phyloP scores from a whole-genome alignment of 306 rosid species.

The Astragalus membranaceus region DNA sequence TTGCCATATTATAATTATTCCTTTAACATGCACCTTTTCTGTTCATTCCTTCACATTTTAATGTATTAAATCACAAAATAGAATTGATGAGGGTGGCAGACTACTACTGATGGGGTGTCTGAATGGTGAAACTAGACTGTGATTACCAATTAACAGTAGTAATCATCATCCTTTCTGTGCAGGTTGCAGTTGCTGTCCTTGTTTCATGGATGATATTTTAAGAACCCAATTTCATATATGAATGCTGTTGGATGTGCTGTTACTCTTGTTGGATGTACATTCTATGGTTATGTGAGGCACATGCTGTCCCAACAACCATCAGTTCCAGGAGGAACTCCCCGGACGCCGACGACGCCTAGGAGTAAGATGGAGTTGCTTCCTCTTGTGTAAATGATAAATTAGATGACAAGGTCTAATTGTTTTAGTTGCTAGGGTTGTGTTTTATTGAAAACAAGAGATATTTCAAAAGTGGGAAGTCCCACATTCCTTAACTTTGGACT shows the following conservation, averaged over 20 bases:
- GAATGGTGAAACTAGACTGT: neutral
- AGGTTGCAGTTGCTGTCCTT: conserved; percentile 93
- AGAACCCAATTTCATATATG: conserved; percentile 76
- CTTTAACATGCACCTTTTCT: neutral
- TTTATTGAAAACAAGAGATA: too few relatives aligned
- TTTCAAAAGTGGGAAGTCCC: too few relatives aligned
- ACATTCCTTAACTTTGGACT: too few relatives aligned
- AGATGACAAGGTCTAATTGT: conserved; percentile 65
- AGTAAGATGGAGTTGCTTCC: conserved; percentile 80
- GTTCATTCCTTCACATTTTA: neutral
- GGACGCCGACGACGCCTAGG: conserved; percentile 73
- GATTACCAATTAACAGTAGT: neutral
- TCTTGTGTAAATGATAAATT: conserved; percentile 89
- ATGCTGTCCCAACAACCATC: conserved; percentile 61
- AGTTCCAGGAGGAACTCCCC: conserved; percentile 57
- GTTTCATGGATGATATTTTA: conserved; percentile 87
- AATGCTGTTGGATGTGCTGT: conserved; percentile 77
- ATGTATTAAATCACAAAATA: neutral
- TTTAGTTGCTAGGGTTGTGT: too few relatives aligned
- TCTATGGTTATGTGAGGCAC: conserved; percentile 87
- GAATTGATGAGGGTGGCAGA: neutral
- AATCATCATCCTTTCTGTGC: conserved; percentile 16
- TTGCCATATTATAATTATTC: neutral
- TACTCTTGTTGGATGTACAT: conserved; percentile 83
- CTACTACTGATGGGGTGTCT: neutral